A percentile compares a stretch with the other conserved stretches of the same genome.
These are phyloP conservation scores for Tremellales sp. DNA, from an alignment of 1,284 basidiomycete species.

Conservation along the genomic window DNA sequence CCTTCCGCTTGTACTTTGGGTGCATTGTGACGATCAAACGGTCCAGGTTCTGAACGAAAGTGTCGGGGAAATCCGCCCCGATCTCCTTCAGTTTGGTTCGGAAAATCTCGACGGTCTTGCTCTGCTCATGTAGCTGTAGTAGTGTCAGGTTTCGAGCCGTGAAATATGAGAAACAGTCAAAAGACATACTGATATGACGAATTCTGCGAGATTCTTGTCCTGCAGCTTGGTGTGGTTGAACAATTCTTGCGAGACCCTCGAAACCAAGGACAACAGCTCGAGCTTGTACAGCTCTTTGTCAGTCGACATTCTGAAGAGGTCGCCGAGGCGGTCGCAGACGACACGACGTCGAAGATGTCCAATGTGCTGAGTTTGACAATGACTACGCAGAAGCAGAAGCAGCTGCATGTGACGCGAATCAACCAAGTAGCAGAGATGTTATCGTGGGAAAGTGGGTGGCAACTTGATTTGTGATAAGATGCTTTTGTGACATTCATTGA, in stretches of 20 bases:
- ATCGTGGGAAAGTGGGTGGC: not conserved
- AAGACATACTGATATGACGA: constrained; percentile 71
- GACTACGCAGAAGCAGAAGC: not conserved
- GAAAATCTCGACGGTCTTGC: constrained; percentile 62
- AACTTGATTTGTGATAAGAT: no score
- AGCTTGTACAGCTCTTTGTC: constrained; percentile 82
- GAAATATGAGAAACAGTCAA: no score
- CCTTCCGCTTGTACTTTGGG: constrained; percentile 87
- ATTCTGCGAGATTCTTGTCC: constrained; percentile 92
- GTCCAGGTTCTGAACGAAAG: constrained; percentile 87
- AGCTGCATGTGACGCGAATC: no score
- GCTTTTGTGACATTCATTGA: no score
- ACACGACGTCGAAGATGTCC: not conserved
- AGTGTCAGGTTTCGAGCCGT: not conserved
- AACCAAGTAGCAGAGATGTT: not conserved
- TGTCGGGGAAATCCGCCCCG: constrained; percentile 82
- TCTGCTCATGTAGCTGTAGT: constrained; percentile 69
- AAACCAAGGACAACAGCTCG: constrained; percentile 81
- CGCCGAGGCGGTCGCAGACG: not conserved
- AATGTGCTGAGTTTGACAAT: not conserved
- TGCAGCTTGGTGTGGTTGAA: constrained; percentile 72
- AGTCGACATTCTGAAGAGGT: no score
- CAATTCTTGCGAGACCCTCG: constrained; percentile 84
- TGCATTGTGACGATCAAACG: constrained; percentile 91
- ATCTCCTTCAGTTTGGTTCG: constrained; percentile 73